phyloP scores from a whole-genome alignment of 345 rosid species.

The Linum lewisii region DNA sequence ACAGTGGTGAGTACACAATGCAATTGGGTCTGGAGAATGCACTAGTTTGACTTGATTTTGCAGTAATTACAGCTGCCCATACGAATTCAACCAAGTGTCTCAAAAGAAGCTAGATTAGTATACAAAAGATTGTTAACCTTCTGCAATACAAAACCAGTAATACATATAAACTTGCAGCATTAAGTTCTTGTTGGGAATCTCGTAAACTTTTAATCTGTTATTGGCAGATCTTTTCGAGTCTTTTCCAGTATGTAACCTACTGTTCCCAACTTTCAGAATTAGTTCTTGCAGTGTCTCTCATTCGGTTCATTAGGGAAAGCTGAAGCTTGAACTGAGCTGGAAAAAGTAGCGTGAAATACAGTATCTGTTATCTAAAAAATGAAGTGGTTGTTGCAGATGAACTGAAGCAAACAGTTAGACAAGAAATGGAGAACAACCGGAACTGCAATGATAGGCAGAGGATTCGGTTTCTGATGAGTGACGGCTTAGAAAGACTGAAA shows the following conservation, averaged over 20 bases:
- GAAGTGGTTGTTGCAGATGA: conserved; percentile 37
- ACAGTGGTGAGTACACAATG: no score
- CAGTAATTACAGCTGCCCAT: background rate
- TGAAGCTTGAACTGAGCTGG: background rate
- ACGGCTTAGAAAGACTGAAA: conserved; percentile 67
- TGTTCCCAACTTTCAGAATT: no score
- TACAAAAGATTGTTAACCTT: background rate
- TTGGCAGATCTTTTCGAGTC: no score
- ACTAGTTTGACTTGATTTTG: no score
- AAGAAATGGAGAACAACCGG: conserved; percentile 62
- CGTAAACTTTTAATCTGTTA: background rate
- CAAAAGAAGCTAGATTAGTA: background rate
- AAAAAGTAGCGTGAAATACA: background rate
- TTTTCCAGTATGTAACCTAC: no score
- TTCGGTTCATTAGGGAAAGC: no score
- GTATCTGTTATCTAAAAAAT: background rate
- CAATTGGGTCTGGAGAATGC: no score
- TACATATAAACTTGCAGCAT: background rate
- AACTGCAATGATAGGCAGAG: conserved; percentile 56
- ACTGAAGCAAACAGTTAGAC: conserved; percentile 46
- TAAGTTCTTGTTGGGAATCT: background rate
- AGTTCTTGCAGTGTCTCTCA: no score
- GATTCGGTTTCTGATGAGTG: conserved; percentile 62
- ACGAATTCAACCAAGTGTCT: background rate
- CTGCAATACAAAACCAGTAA: background rate